These are phyloP conservation scores for Fusarium brachygibbosum DNA, from an alignment of 2,329 filamentous ascomycete species.

Conservation along the genomic window DNA sequence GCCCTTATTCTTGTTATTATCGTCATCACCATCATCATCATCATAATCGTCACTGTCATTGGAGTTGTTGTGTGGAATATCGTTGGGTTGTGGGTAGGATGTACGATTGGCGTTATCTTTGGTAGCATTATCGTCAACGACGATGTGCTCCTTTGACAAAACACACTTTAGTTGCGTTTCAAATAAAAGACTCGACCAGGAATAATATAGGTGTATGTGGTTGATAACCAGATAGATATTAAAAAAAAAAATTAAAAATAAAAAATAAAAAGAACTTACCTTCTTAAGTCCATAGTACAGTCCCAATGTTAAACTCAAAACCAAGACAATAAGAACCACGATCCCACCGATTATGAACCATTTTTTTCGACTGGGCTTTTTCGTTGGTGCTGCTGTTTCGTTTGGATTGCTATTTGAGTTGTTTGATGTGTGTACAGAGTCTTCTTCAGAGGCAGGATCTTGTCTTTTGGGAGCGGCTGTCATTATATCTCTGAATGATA, in stretches of 20 bases:
- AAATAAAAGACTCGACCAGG: background rate
- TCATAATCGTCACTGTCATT: background rate
- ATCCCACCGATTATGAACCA: slow-evolving; percentile 26
- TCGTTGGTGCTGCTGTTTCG: background rate
- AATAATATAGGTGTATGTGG: background rate
- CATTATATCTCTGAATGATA: slow-evolving; percentile 12
- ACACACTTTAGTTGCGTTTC: slow-evolving; percentile 19
- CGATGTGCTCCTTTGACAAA: slow-evolving; percentile 17
- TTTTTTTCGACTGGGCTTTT: slow-evolving; percentile 23
- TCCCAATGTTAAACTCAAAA: slow-evolving; percentile 39
- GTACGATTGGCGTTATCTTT: slow-evolving; percentile 7
- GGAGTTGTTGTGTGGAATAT: background rate
- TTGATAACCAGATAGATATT: background rate
- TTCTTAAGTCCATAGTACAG: slow-evolving; percentile 42
- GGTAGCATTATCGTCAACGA: background rate
- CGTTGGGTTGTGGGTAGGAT: slow-evolving; percentile 3
- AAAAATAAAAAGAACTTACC: slow-evolving; percentile 23
- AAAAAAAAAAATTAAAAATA: background rate
- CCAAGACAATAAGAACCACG: slow-evolving; percentile 18
- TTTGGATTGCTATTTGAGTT: background rate
- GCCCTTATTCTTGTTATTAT: background rate
- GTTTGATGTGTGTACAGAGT: slow-evolving; percentile 16
- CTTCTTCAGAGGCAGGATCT: slow-evolving; percentile 21
- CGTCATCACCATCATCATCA: slow-evolving; percentile 14
- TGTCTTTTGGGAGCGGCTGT: slow-evolving; percentile 17